A percentile compares a stretch with the other conserved stretches of the same genome.
phyloP scores from a whole-genome alignment of 2,329 filamentous ascomycete genomes.

The Tolypocladium tundrense region DNA sequence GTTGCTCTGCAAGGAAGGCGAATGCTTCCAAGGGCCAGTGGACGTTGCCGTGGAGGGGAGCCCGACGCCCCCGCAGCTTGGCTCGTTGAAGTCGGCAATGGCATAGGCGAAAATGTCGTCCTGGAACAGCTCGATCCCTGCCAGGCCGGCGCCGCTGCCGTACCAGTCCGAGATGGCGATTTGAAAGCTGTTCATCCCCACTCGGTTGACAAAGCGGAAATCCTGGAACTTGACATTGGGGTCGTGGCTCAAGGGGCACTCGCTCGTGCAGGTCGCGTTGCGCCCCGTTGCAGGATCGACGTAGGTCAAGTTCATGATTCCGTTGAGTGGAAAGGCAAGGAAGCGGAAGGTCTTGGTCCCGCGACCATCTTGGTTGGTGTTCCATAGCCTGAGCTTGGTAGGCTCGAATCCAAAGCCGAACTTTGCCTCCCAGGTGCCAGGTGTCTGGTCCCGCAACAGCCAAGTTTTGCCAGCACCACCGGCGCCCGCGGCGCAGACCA shows the following conservation, averaged over 20 bases:
- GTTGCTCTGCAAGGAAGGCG: slow-evolving; percentile 56
- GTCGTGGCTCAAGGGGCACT: slow-evolving; percentile 74
- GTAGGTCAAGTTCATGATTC: slow-evolving; percentile 95
- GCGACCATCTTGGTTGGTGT: slow-evolving; percentile 72
- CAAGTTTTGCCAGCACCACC: slow-evolving; percentile 70
- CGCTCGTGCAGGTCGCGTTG: slow-evolving; percentile 63
- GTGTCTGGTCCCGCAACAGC: slow-evolving; percentile 59
- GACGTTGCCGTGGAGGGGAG: slow-evolving; percentile 53
- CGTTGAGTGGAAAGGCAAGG: slow-evolving; percentile 73
- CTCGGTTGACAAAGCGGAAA: slow-evolving; percentile 77
- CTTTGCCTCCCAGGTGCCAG: slow-evolving; percentile 74
- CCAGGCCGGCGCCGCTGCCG: slow-evolving; percentile 71
- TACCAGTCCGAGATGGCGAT: slow-evolving; percentile 85
- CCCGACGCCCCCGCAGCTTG: slow-evolving; percentile 58
- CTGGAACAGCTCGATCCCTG: slow-evolving; percentile 79
- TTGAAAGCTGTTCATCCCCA: slow-evolving; percentile 81
- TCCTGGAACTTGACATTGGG: slow-evolving; percentile 63
- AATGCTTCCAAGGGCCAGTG: slow-evolving; percentile 65
- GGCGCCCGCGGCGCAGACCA: slow-evolving; percentile 64
- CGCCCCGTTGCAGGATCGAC: slow-evolving; percentile 62
- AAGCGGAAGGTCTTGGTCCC: slow-evolving; percentile 85
- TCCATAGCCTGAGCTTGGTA: slow-evolving; percentile 78
- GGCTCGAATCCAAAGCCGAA: slow-evolving; percentile 81
- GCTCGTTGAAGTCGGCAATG: slow-evolving; percentile 80
- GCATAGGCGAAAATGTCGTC: slow-evolving; percentile 81